Evolutionary conservation across 2,329 filamentous ascomycete species (phyloP).

Genomic region (Byssochlamys sp.): DNA sequence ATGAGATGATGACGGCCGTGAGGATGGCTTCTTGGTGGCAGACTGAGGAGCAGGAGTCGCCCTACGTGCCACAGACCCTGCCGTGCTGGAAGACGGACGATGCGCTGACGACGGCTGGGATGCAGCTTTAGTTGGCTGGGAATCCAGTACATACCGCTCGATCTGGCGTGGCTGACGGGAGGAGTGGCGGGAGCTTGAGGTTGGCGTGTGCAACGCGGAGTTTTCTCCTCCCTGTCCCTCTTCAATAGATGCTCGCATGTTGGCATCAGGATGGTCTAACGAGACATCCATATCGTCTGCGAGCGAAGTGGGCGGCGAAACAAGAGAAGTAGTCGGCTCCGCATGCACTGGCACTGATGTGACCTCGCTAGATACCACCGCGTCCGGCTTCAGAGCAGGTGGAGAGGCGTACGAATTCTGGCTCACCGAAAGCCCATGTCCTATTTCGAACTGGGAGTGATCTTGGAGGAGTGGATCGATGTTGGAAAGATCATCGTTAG

Average conservation of each 20-base stretch:
- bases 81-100: slow-evolving; percentile 13
- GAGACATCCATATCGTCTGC: slow-evolving; percentile 31
- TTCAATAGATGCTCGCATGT: slow-evolving; percentile 19
- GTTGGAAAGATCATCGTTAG: neutral
- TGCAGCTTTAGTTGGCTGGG: slow-evolving; percentile 14
- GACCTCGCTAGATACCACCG: slow-evolving; percentile 20
- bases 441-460: neutral
- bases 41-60: slow-evolving; percentile 20
- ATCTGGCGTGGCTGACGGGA: slow-evolving; percentile 35
- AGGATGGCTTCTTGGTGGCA: slow-evolving; percentile 22
- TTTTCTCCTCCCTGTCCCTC: slow-evolving; percentile 17
- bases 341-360: slow-evolving; percentile 17
- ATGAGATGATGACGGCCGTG: slow-evolving; percentile 30
- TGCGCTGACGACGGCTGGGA: slow-evolving; percentile 14
- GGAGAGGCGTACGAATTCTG: slow-evolving; percentile 29
- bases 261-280: slow-evolving; percentile 16
- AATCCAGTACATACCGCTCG: slow-evolving; percentile 31
- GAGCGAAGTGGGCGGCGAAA: slow-evolving; percentile 37
- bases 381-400: slow-evolving; percentile 26
- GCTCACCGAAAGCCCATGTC: slow-evolving; percentile 13
- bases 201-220: slow-evolving; percentile 25
- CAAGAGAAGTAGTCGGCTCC: slow-evolving; percentile 29
- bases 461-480: neutral
- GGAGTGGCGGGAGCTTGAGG: slow-evolving; percentile 34
- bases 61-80: slow-evolving; percentile 11